Evolutionary conservation across 768 basidiomycete species (phyloP).

Genomic region (Calocera cornea): DNA sequence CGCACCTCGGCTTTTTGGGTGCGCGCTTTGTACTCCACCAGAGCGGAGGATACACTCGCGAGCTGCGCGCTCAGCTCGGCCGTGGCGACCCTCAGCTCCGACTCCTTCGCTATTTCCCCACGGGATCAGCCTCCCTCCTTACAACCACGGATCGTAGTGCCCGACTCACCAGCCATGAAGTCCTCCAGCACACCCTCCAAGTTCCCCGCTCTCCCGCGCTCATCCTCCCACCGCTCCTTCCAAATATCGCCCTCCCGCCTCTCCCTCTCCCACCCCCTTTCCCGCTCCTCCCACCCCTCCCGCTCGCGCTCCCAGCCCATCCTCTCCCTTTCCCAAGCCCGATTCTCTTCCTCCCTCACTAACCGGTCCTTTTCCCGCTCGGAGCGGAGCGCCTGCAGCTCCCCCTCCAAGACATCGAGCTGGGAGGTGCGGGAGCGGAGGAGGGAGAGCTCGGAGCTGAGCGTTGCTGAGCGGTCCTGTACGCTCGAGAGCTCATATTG

Average conservation of each 20-base stretch:
- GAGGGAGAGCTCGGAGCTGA: constrained; percentile 53
- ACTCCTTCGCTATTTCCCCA: constrained; percentile 57
- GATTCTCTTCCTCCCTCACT: constrained; percentile 54
- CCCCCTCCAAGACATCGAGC: constrained; percentile 50
- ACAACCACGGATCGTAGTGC: background rate
- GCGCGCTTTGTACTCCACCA: constrained; percentile 84
- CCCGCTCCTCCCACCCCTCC: constrained; percentile 19
- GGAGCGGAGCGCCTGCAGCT: constrained; percentile 72
- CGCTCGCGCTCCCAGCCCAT: constrained; percentile 39
- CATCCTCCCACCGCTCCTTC: constrained; percentile 44
- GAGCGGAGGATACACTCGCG: constrained; percentile 48
- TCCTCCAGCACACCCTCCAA: constrained; percentile 88
- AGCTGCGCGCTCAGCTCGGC: constrained; percentile 71
- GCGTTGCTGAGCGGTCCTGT: constrained; percentile 58
- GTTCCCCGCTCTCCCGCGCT: constrained; percentile 64
- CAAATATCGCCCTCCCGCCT: constrained; percentile 45
- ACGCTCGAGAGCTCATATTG: constrained; percentile 65
- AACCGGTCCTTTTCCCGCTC: constrained; percentile 67
- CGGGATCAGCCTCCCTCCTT: constrained; percentile 10
- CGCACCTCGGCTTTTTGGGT: constrained; percentile 76
- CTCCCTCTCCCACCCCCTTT: constrained; percentile 55
- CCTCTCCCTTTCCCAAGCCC: constrained; percentile 41
- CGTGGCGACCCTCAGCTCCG: constrained; percentile 74
- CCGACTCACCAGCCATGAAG: constrained; percentile 71
- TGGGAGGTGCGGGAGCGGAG: constrained; percentile 41